Percentiles rank a stretch among this genome's conserved stretches.
Evolutionary conservation across 768 basidiomycete genomes (phyloP).

Genomic region (Lactarius quietus): DNA sequence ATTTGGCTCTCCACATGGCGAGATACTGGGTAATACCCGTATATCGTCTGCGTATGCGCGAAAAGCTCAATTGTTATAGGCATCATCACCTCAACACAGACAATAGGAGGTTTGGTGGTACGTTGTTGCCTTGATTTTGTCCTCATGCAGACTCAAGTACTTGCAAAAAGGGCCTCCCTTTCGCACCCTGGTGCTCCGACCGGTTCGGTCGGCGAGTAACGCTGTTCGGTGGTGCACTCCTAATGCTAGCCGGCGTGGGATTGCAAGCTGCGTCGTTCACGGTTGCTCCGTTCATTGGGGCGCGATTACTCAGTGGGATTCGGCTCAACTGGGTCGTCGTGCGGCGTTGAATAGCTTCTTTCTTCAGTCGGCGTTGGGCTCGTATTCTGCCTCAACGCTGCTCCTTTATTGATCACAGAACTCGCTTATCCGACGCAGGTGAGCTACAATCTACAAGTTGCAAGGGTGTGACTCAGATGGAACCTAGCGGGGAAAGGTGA

Average conservation of each 20-base stretch:
- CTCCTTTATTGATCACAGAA: conserved; percentile 61
- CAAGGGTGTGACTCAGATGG: conserved; percentile 19
- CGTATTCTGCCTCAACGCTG: conserved; percentile 57
- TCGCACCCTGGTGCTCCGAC: conserved; percentile 61
- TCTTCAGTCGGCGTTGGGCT: conserved; percentile 60
- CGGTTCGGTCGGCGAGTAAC: conserved; percentile 55
- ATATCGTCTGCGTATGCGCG: neutral
- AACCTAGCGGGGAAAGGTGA: conserved; percentile 47
- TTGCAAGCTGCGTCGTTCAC: conserved; percentile 48
- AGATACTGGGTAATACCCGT: conserved; percentile 40
- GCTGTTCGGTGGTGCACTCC: conserved; percentile 54
- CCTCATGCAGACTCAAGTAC: neutral
- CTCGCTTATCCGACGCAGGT: conserved; percentile 71
- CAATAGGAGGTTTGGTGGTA: conserved; percentile 51
- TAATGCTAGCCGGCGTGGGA: conserved; percentile 64
- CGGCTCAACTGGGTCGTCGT: neutral
- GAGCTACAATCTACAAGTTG: conserved; percentile 14
- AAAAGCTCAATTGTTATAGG: conserved; percentile 36
- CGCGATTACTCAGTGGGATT: conserved; percentile 48
- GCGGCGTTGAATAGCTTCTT: conserved; percentile 6
- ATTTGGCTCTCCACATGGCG: conserved; percentile 51
- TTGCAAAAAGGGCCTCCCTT: conserved; percentile 49
- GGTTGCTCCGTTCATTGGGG: conserved; percentile 52
- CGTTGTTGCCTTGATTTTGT: conserved; percentile 24
- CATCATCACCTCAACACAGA: conserved; percentile 63